Percentiles rank a stretch among this genome's conserved stretches.
Evolutionary conservation across 1,139 yeast genomes (phyloP).

Genomic region (Ogataea hybrid): DNA sequence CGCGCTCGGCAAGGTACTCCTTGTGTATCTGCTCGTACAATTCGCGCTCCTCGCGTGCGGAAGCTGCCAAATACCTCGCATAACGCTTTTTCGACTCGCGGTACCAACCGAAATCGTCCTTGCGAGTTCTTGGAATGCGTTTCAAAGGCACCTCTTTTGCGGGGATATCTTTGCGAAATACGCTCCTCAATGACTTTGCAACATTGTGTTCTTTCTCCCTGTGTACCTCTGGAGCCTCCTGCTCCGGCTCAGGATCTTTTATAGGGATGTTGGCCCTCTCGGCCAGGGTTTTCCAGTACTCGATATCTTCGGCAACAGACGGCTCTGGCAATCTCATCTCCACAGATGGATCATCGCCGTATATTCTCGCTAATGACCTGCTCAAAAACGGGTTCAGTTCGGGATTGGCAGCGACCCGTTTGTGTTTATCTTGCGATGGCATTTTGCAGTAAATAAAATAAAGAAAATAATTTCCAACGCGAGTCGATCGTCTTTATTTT

Average conservation of each 20-base stretch:
- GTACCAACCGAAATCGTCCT: conserved; percentile 25
- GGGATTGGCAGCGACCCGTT: conserved; percentile 9
- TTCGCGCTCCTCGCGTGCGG: conserved; percentile 26
- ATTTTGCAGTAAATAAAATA: neutral
- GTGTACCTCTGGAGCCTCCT: neutral
- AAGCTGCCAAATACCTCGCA: conserved; percentile 21
- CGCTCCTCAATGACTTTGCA: neutral
- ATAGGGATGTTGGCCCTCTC: conserved; percentile 28
- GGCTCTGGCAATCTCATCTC: conserved; percentile 16
- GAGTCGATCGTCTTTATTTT: conserved; percentile 4
- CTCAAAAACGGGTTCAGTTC: conserved; percentile 20
- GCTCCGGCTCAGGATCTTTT: neutral
- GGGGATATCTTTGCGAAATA: neutral
- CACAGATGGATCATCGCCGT: conserved; percentile 19
- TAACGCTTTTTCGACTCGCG: conserved; percentile 22
- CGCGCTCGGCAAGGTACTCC: conserved; percentile 23
- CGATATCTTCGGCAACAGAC: conserved; percentile 15
- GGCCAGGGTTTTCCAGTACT: conserved; percentile 29
- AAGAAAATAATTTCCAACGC: conserved; percentile 2
- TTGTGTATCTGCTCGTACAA: conserved; percentile 26
- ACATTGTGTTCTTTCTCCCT: neutral
- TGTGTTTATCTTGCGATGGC: conserved; percentile 1
- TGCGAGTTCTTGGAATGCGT: neutral
- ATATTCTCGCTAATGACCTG: conserved; percentile 21
- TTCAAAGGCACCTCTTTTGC: neutral